These are phyloP conservation scores for Chloris gayana DNA, from an alignment of 176 grass and related monocot species.

Conservation along the genomic window DNA sequence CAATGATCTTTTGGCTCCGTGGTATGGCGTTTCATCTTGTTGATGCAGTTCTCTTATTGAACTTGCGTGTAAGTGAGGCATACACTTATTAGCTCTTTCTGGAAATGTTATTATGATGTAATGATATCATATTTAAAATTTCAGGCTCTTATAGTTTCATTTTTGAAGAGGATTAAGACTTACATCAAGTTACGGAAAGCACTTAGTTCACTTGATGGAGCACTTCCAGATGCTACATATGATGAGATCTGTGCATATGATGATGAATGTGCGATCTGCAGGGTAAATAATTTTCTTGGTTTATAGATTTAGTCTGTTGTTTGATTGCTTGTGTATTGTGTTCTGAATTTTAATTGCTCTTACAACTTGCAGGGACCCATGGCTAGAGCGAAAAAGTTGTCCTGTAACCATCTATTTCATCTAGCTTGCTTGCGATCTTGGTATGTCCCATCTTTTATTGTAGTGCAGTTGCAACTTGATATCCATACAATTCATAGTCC, in stretches of 20 bases:
- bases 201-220: constrained; percentile 77
- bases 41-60: constrained; percentile 86
- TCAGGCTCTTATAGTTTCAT: constrained; percentile 82
- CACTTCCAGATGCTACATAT: constrained; percentile 93
- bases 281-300: constrained; percentile 62
- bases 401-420: constrained; percentile 98
- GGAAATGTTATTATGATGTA: constrained; percentile 8
- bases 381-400: constrained; percentile 92
- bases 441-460: constrained; percentile 48
- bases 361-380: constrained; percentile 79
- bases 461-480: constrained; percentile 29
- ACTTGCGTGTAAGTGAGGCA: constrained; percentile 78
- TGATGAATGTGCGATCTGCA: constrained; percentile 99
- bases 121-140: constrained; percentile 41
- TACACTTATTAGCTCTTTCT: constrained; percentile 12
- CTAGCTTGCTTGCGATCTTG: constrained; percentile 95
- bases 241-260: constrained; percentile 86
- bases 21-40: constrained; percentile 96
- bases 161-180: constrained; percentile 74
- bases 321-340: constrained; percentile 44
- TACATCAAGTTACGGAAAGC: constrained; percentile 82
- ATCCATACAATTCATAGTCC: neutral
- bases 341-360: constrained; percentile 38
- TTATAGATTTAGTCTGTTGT: constrained; percentile 4
- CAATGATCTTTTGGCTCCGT: constrained; percentile 90